Evolutionary conservation across 2,329 filamentous ascomycete species (phyloP), one percentile per base, ranked within the genome.

Genomic region (Cladophialophora psammophila): DNA sequence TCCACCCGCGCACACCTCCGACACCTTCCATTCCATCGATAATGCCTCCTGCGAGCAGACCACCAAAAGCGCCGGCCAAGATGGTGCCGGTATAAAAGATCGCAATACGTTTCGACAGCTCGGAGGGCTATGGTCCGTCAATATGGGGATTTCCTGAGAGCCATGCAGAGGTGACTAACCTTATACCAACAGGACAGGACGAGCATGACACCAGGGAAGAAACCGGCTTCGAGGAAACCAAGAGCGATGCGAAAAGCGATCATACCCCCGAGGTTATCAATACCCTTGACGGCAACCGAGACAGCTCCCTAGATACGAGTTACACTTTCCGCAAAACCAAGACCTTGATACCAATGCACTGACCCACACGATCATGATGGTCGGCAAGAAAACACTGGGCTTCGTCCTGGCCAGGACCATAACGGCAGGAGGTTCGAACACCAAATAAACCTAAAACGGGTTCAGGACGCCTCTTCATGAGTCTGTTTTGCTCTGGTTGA

Each of bases 131-230:
- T 10, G 18, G 3, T 42, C 6, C 13, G 35, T 63, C 53, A 63
- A 32, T 38, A 57, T 9, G 20, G 38, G n/a, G 15, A 35, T n/a
- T 53, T 50, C 34, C 1, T 3, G 15, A 42, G 12, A 53, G 31
- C 38, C 26, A 52, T 34, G 15, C 8, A 15, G 54, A 20, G n/a
- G 31, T 53, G 26, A 36, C 62, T 81, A n/a, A 84, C 79, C 65
- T 85, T 86, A 68, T 89, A 90, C 86, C 87, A 89, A 79, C 87
- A 87, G 1, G 84, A 86, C 2, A 88, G 77, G 63, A 88, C 86
- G 72, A 86, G 87, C 50, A 85, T 81, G 7, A 87, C 80, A 5
- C 78, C 79, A 0, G 78, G 78, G 31, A 80, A 76, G 60, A 78
- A 78, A 7, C 78, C 77, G 13, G 75, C 76, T 55, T 78, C 76